Evolutionary conservation across 805 yeast species (phyloP).

Genomic region (Saccharomyces jurei): DNA sequence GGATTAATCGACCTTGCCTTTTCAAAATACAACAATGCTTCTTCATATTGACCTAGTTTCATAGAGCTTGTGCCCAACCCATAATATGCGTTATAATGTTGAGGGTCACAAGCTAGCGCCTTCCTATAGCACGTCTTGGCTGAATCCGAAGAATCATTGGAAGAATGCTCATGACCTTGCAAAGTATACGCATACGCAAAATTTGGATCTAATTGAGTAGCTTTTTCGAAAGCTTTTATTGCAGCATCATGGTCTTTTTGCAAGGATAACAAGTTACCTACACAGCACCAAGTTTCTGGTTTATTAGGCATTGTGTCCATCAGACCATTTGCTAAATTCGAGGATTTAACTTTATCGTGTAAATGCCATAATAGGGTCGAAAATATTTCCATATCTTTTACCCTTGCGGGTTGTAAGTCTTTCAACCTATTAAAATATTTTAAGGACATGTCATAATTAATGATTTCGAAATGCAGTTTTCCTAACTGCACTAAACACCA

Average conservation of each 20-base stretch:
- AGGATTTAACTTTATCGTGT: slow-evolving; percentile 67
- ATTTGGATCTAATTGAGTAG: slow-evolving; percentile 55
- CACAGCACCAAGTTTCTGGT: slow-evolving; percentile 84
- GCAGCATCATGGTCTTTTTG: slow-evolving; percentile 85
- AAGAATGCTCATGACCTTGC: slow-evolving; percentile 85
- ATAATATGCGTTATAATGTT: slow-evolving; percentile 90
- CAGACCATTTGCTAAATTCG: slow-evolving; percentile 77
- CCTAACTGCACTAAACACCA: slow-evolving; percentile 82
- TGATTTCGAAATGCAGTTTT: slow-evolving; percentile 75
- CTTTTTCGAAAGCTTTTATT: slow-evolving; percentile 74
- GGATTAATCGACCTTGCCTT: slow-evolving; percentile 88
- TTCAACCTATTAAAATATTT: slow-evolving; percentile 55
- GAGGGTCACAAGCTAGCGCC: slow-evolving; percentile 66
- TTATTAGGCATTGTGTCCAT: slow-evolving; percentile 53
- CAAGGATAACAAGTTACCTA: slow-evolving; percentile 83
- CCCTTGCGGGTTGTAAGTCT: slow-evolving; percentile 63
- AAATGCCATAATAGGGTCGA: slow-evolving; percentile 92
- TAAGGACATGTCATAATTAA: slow-evolving; percentile 72
- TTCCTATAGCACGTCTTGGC: slow-evolving; percentile 77
- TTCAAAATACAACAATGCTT: slow-evolving; percentile 79
- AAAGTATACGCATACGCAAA: slow-evolving; percentile 87
- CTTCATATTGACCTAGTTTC: slow-evolving; percentile 73
- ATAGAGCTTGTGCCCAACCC: slow-evolving; percentile 93
- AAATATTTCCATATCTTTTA: slow-evolving; percentile 83
- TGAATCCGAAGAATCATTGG: slow-evolving; percentile 83